A percentile compares a stretch with the other conserved stretches of the same genome.
Conservation (phyloP, 148 eudicot genomes). For the Mesembryanthemum crystallinum region DNA sequence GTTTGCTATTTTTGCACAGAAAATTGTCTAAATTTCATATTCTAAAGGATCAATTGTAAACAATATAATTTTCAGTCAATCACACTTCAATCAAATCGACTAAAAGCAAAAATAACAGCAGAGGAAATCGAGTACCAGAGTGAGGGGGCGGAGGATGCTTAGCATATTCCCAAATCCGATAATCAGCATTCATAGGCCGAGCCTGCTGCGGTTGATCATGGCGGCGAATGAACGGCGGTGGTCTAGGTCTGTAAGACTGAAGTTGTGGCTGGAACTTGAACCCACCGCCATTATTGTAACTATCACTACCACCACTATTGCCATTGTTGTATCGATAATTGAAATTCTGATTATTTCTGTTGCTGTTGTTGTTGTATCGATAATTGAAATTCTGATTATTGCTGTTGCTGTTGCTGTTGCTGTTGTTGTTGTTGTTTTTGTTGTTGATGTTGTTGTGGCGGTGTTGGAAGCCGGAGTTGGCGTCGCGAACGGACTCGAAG, state of each 20-base stretch:
- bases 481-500: slow-evolving; percentile 34
- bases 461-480: slow-evolving; percentile 34
- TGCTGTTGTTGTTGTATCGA: not conserved
- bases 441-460: not conserved
- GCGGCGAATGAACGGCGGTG: slow-evolving; percentile 17
- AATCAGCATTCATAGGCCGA: slow-evolving; percentile 43
- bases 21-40: not conserved
- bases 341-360: not conserved
- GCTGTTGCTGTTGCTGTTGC: not conserved
- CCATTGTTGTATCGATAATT: not conserved
- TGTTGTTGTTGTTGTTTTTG: not conserved
- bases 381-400: slow-evolving; percentile 1
- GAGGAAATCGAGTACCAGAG: slow-evolving; percentile 28
- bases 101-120: not conserved
- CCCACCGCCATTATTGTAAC: slow-evolving; percentile 13
- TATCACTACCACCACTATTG: no score
- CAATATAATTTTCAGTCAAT: slow-evolving; percentile 1
- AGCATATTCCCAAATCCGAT: slow-evolving; percentile 58
- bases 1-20: not conserved
- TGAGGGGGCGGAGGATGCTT: slow-evolving; percentile 43
- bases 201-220: slow-evolving; percentile 9
- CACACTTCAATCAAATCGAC: not conserved
- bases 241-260: slow-evolving; percentile 12
- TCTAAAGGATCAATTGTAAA: not conserved
- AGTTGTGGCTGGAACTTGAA: not conserved